phyloP scores from a whole-genome alignment of 2,329 filamentous ascomycete species.

The Fusarium stilboides region DNA sequence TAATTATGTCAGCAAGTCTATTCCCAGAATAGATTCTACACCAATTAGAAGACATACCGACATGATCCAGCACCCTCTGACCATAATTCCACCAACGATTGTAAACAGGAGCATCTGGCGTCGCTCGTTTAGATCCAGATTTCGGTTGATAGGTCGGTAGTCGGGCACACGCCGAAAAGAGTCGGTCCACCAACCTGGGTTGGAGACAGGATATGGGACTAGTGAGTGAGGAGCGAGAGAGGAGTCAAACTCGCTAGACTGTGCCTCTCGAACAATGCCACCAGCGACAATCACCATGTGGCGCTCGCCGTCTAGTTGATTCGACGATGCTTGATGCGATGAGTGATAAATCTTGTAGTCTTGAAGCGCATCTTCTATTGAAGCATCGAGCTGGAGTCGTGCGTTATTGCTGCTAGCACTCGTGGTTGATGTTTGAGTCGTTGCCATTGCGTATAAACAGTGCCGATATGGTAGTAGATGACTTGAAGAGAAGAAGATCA shows the following conservation, averaged over 20 bases:
- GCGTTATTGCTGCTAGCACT: too few species aligned
- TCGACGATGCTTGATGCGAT: neutral
- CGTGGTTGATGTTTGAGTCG: neutral
- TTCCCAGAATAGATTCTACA: neutral
- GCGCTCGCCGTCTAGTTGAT: neutral
- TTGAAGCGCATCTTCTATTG: neutral
- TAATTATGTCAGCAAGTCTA: too few species aligned
- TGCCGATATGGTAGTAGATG: too few species aligned
- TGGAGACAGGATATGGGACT: slow-evolving; percentile 13
- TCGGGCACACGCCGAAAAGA: neutral
- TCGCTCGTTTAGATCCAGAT: neutral
- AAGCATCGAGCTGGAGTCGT: neutral
- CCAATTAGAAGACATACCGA: neutral
- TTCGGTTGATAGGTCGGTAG: slow-evolving; percentile 1
- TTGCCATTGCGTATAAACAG: neutral
- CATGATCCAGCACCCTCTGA: slow-evolving; percentile 9
- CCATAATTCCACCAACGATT: slow-evolving; percentile 2
- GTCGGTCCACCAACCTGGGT: slow-evolving; percentile 5
- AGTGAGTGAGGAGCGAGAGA: slow-evolving; percentile 6
- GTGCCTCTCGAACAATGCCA: slow-evolving; percentile 1
- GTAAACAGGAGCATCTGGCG: slow-evolving; percentile 7
- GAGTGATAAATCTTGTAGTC: slow-evolving; percentile 19
- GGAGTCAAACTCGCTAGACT: slow-evolving; percentile 6
- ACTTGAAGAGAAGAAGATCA: too few species aligned
- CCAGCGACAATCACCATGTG: neutral